phyloP scores from a whole-genome alignment of 73 alveolate species.

The Halteria grandinella region DNA sequence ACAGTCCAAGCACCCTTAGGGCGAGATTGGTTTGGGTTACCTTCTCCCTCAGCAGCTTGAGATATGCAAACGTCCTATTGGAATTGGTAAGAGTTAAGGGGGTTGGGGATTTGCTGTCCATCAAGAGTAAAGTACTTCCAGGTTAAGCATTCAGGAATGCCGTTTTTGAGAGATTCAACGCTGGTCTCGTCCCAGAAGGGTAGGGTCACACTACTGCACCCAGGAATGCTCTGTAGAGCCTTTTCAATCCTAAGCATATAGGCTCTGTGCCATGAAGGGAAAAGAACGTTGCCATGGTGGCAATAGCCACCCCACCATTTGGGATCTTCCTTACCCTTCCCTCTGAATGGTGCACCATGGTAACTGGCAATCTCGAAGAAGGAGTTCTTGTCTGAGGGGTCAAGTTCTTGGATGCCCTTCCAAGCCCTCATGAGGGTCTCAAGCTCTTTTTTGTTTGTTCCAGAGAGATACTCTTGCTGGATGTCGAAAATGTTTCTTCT shows the following conservation, averaged over 20 bases:
- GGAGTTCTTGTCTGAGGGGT: not conserved
- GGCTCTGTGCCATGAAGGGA: conserved; percentile 22
- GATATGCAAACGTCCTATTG: too few relatives aligned
- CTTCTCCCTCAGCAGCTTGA: too few relatives aligned
- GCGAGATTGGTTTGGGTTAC: not conserved
- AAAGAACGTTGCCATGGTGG: not conserved
- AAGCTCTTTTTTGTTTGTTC: not conserved
- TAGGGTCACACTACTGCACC: not conserved
- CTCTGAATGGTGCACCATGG: conserved; percentile 4
- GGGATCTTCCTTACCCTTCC: not conserved
- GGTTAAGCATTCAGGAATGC: not conserved
- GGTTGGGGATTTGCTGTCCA: not conserved
- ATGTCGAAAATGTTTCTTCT: conserved; percentile 4
- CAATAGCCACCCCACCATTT: conserved; percentile 19
- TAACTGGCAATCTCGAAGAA: not conserved
- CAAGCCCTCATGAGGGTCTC: not conserved
- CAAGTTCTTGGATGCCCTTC: not conserved
- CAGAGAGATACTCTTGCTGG: not conserved
- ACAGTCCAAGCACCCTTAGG: conserved; percentile 16
- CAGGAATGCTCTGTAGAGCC: not conserved
- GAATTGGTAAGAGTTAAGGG: not conserved
- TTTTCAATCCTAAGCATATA: not conserved
- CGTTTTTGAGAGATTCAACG: not conserved
- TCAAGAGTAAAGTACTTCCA: not conserved
- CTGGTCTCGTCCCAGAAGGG: conserved; percentile 22